Evolutionary conservation across 805 yeast genomes (phyloP), one percentile per base, ranked within the genome.

Genomic region (Metschnikowia lochheadii): DNA sequence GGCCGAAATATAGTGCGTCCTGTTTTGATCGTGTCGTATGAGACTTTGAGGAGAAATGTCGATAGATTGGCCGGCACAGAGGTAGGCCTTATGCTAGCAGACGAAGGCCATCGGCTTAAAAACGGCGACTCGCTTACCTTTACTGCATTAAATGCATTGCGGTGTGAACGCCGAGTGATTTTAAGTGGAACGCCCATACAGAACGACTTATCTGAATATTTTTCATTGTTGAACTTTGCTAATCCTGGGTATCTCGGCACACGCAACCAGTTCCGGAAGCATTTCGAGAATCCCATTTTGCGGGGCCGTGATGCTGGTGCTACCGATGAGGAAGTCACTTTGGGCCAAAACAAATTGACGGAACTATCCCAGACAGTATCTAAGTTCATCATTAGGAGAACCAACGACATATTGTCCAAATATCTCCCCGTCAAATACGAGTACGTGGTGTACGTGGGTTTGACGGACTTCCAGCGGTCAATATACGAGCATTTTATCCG

Each of bases 101-200:
- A 73, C 46, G 78, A 73, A 52, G 78, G 78, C 13, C 78, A 73
- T 49, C 59, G 77, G 37, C 61, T 73, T 49, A 73, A 73, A 46
- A 73, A 92, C 64, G 96, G 96, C 15, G 98, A 92, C 35, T 89
- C 97, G 1, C 78, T 85, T 48, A 94, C 99, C 0, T 92, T 90
- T 59, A 88, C 89, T 0, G 89, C 97, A 0, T 75, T 92, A 38
- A 84, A 89, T 60, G 79, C 89, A n/a, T 76, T 94, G 49, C 82
- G 85, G 46, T 92, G 96, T 63, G 83, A 85, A 45, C 76, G 99
- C 61, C 77, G 99, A 51, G 97, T 92, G 6, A 92, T 92, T 56
- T 70, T 92, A 20, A 89, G 97, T 1, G 99, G 99, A 36, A 92
- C 99, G 0, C 99, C 99, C 0, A 91, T 92, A 56, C 99, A 92